Evolutionary conservation across 208 protist genomes (phyloP).

Genomic region (Leishmania lainsoni): DNA sequence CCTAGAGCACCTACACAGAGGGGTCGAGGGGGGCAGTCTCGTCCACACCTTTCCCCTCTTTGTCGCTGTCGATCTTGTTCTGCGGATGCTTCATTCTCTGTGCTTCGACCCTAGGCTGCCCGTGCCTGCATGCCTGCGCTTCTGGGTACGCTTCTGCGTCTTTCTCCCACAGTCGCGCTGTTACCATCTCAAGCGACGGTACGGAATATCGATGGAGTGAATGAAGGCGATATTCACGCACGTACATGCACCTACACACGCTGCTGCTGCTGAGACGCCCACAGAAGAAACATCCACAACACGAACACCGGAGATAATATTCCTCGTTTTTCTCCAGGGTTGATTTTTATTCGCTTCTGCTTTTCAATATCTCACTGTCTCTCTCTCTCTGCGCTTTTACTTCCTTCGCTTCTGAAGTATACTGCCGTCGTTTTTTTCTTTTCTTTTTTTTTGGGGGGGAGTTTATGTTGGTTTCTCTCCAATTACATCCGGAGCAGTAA

Average conservation of each 20-base stretch:
- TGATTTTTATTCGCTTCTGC: not conserved
- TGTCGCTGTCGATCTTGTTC: not conserved
- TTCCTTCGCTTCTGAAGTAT: not conserved
- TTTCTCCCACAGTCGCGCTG: not conserved
- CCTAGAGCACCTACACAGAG: not conserved
- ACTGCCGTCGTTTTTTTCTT: not conserved
- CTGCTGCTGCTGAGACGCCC: not conserved
- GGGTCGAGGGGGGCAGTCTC: not conserved
- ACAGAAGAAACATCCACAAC: not conserved
- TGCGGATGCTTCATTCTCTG: not conserved
- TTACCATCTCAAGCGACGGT: not conserved
- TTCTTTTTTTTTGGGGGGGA: not conserved
- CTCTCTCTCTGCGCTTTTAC: too few relatives aligned
- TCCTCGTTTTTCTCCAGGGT: not conserved
- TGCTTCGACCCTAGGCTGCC: not conserved
- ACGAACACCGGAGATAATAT: not conserved
- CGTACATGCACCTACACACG: not conserved
- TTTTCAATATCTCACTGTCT: not conserved
- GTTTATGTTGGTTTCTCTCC: not conserved
- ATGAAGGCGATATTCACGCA: slow-evolving; percentile 2
- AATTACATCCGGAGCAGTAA: not conserved
- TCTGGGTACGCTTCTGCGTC: not conserved
- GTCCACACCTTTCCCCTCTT: not conserved
- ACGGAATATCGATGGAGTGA: not conserved
- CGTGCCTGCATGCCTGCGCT: not conserved